A percentile compares a stretch with the other conserved stretches of the same genome.
These are phyloP conservation scores for Exserohilum rostratum DNA, from an alignment of 2,329 filamentous ascomycete species.

Conservation along the genomic window DNA sequence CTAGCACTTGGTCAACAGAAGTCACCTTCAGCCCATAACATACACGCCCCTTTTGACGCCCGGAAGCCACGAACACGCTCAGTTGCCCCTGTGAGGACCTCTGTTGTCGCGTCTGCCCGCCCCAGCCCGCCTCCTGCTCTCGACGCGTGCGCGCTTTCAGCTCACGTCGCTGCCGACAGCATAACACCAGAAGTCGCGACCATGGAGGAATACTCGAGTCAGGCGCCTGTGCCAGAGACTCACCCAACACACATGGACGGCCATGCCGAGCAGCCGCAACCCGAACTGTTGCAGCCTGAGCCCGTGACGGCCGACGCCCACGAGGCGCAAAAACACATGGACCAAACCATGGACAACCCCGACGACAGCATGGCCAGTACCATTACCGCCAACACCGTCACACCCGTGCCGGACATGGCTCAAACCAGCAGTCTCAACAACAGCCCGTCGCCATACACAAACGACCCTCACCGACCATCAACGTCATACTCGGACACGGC, in stretches of 20 bases:
- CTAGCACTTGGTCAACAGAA: slow-evolving; percentile 25
- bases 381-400: slow-evolving; percentile 50
- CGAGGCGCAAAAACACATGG: slow-evolving; percentile 43
- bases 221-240: slow-evolving; percentile 17
- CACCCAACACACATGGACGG: slow-evolving; percentile 22
- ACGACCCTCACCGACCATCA: slow-evolving; percentile 57
- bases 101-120: neutral
- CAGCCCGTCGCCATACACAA: slow-evolving; percentile 42
- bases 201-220: slow-evolving; percentile 15
- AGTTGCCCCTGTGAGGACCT: neutral
- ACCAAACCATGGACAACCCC: slow-evolving; percentile 45
- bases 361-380: slow-evolving; percentile 57
- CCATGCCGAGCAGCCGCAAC: slow-evolving; percentile 31
- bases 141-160: slow-evolving; percentile 38
- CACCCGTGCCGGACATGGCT: slow-evolving; percentile 49
- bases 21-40: slow-evolving; percentile 3
- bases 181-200: slow-evolving; percentile 9
- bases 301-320: slow-evolving; percentile 14
- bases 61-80: neutral
- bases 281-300: slow-evolving; percentile 20
- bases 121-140: slow-evolving; percentile 4
- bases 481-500: slow-evolving; percentile 61
- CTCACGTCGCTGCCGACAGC: slow-evolving; percentile 27
- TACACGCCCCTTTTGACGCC: neutral
- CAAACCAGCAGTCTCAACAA: slow-evolving; percentile 27